Evolutionary conservation across 441 rosid genomes (phyloP).

Genomic region (Arabidopsis hybrid): DNA sequence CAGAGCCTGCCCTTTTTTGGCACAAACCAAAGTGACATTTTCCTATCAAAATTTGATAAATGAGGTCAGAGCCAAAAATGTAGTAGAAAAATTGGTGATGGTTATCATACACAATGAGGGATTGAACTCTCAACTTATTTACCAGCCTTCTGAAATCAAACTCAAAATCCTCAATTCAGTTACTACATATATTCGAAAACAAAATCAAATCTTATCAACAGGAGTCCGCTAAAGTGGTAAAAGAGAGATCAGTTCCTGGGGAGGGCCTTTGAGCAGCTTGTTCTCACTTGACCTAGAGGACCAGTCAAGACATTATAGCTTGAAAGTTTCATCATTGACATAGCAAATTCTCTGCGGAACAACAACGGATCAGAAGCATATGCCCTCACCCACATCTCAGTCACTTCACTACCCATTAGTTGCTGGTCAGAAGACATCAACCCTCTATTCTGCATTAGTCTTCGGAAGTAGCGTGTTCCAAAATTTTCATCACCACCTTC

Average conservation of each 20-base stretch:
- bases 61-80: no score
- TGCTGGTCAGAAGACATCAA: conserved; percentile 74
- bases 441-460: conserved; percentile 66
- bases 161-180: neutral
- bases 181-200: neutral
- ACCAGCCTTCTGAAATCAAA: conserved; percentile 3
- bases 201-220: neutral
- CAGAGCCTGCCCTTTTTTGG: no score
- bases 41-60: no score
- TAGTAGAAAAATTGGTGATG: neutral
- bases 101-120: neutral
- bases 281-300: conserved; percentile 66
- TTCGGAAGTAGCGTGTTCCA: conserved; percentile 61
- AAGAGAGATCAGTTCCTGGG: conserved; percentile 28
- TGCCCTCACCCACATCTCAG: conserved; percentile 67
- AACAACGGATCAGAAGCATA: conserved; percentile 63
- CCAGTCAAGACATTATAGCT: conserved; percentile 61
- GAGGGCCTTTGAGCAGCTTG: conserved; percentile 58
- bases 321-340: conserved; percentile 78
- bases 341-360: conserved; percentile 64
- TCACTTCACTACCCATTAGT: conserved; percentile 64
- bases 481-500: conserved; percentile 54
- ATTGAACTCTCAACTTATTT: neutral
- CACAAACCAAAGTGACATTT: no score
- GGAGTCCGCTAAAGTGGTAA: conserved; percentile 1